Evolutionary conservation across 202 grass and related monocot species (phyloP).

Genomic region (Tripidium arundinaceum): DNA sequence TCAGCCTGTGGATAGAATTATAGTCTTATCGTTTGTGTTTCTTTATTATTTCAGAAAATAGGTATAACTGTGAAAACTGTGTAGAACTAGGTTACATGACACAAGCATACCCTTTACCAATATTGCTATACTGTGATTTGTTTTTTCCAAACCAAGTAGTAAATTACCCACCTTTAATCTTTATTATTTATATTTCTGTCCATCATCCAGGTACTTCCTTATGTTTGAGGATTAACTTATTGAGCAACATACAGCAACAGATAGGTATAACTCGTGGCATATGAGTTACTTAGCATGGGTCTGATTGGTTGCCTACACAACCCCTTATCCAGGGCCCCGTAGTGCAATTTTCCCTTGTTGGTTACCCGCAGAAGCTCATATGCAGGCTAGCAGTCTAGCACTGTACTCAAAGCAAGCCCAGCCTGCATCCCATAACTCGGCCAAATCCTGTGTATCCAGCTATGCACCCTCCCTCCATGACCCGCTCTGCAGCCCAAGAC

Average conservation of each 20-base stretch:
- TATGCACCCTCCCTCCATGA: background rate
- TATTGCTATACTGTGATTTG: conserved; percentile 22
- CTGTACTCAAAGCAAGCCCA: background rate
- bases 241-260: conserved; percentile 26
- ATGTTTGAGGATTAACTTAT: conserved; percentile 29
- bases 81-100: background rate
- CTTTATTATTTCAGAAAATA: conserved; percentile 7
- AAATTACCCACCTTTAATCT: conserved; percentile 22
- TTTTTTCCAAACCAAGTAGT: background rate
- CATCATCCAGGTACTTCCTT: conserved; percentile 13
- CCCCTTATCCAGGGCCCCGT: background rate
- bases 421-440: background rate
- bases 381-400: background rate
- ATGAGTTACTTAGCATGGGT: conserved; percentile 2
- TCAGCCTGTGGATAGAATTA: conserved; percentile 11
- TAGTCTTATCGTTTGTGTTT: background rate
- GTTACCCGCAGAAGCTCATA: background rate
- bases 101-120: background rate
- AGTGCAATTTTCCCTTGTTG: background rate
- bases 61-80: background rate
- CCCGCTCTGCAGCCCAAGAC: background rate
- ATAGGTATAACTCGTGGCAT: conserved; percentile 19
- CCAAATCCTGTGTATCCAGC: background rate
- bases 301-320: background rate
- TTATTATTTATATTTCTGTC: conserved; percentile 19